Evolutionary conservation across 2,329 filamentous ascomycete genomes (phyloP).

Genomic region (Hymenoscyphus linearis): DNA sequence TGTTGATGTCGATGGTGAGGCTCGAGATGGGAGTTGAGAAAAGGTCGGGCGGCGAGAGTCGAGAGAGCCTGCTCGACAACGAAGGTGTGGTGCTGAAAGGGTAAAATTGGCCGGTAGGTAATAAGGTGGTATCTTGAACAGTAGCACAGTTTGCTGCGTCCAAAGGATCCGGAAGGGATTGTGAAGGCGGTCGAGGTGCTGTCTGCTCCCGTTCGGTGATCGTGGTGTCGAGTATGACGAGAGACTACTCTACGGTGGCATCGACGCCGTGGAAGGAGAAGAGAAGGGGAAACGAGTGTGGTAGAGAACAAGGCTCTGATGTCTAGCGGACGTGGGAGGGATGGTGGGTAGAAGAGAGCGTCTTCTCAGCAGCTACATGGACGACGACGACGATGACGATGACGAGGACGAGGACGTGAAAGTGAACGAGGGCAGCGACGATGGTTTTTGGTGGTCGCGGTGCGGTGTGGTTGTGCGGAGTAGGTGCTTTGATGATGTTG

Average conservation of each 20-base stretch:
- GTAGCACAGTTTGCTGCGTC: constrained; percentile 6
- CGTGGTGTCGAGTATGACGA: constrained; percentile 3
- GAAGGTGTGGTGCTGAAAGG: neutral
- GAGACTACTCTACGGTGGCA: constrained; percentile 11
- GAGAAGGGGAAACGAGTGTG: constrained; percentile 23
- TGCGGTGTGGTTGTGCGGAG: too few species aligned
- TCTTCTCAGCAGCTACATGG: constrained; percentile 13
- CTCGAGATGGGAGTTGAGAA: neutral
- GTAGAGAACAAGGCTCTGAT: constrained; percentile 22
- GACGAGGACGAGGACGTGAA: constrained; percentile 10
- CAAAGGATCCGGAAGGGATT: constrained; percentile 6
- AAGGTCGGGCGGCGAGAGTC: neutral
- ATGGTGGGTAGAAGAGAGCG: neutral
- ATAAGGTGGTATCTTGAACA: constrained; percentile 15
- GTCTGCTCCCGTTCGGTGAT: constrained; percentile 7
- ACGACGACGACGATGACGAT: neutral
- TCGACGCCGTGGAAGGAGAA: constrained; percentile 4
- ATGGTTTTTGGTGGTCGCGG: constrained; percentile 2
- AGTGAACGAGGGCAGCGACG: neutral
- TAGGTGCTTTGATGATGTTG: neutral
- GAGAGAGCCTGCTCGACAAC: constrained; percentile 7
- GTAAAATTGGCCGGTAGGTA: neutral
- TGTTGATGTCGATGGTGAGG: neutral
- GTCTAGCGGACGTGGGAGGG: constrained; percentile 3
- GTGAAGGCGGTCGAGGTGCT: constrained; percentile 16